These are phyloP conservation scores for Phalaenopsis hybrid DNA, from an alignment of 116 monocot genomes.

Conservation along the genomic window DNA sequence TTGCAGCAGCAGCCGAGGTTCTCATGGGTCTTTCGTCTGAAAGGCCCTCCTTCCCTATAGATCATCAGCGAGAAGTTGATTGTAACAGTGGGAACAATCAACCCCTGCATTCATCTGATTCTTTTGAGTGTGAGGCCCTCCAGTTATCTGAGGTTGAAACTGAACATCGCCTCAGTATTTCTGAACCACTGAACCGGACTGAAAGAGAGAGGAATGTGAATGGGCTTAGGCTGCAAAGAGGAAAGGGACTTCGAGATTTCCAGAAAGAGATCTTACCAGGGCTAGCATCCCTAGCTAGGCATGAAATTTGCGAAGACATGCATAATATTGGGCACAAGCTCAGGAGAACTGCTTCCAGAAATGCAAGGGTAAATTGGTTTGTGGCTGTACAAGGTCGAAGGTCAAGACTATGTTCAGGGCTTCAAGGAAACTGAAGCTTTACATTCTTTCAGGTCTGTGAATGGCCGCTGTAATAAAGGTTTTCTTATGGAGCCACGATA, in stretches of 20 bases:
- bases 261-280: slow-evolving; percentile 80
- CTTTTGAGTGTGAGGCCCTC: slow-evolving; percentile 52
- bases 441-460: not conserved
- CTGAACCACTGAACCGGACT: slow-evolving; percentile 10
- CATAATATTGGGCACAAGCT: slow-evolving; percentile 53
- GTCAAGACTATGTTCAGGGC: slow-evolving; percentile 19
- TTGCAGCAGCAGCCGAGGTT: not conserved
- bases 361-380: slow-evolving; percentile 13
- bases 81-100: slow-evolving; percentile 1
- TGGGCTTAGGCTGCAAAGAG: slow-evolving; percentile 41
- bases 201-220: slow-evolving; percentile 41
- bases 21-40: not conserved
- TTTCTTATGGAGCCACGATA: not conserved
- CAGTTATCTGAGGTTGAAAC: slow-evolving; percentile 30
- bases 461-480: not conserved
- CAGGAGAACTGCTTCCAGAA: slow-evolving; percentile 31
- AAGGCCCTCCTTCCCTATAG: not conserved
- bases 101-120: slow-evolving; percentile 45
- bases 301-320: slow-evolving; percentile 81
- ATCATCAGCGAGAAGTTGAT: not conserved
- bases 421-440: slow-evolving; percentile 9
- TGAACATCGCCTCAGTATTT: slow-evolving; percentile 14
- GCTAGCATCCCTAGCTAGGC: slow-evolving; percentile 64
- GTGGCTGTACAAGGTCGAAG: slow-evolving; percentile 27
- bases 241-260: slow-evolving; percentile 60